phyloP scores from a whole-genome alignment of 768 basidiomycete genomes.

The Rhizopogon vinicolor region DNA sequence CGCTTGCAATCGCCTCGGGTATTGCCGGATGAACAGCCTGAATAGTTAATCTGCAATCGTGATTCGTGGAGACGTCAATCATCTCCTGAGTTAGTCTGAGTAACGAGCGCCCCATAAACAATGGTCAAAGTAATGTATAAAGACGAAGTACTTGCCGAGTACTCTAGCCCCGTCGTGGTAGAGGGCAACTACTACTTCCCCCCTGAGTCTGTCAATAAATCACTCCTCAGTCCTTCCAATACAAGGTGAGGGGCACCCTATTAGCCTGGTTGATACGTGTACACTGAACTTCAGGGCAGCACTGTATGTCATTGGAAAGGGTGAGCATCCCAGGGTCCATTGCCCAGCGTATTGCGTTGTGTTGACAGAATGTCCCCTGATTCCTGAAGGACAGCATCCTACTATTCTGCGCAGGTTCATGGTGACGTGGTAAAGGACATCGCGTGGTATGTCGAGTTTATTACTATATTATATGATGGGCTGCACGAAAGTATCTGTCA shows the following conservation, averaged over 20 bases:
- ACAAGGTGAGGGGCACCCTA: conserved; percentile 39
- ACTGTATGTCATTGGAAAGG: conserved; percentile 71
- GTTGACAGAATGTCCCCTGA: conserved; percentile 1
- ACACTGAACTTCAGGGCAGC: conserved; percentile 24
- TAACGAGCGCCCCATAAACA: neutral
- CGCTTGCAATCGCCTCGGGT: neutral
- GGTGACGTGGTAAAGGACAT: conserved; percentile 50
- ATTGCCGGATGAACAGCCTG: neutral
- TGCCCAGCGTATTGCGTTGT: neutral
- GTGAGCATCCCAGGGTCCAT: conserved; percentile 29
- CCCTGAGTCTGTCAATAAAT: conserved; percentile 42
- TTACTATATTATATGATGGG: neutral
- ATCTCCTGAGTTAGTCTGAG: too few species aligned
- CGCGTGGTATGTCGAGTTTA: conserved; percentile 49
- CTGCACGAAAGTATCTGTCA: neutral
- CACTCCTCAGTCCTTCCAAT: conserved; percentile 43
- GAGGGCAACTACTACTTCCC: conserved; percentile 78
- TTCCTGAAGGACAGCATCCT: conserved; percentile 49
- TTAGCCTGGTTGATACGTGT: too few species aligned
- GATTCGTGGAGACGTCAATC: too few species aligned
- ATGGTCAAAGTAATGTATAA: conserved; percentile 50
- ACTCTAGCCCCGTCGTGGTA: conserved; percentile 47
- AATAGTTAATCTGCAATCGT: too few species aligned
- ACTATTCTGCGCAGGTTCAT: conserved; percentile 54
- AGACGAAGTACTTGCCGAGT: conserved; percentile 53